Conservation (phyloP, 2,329 filamentous ascomycete species). For the Verticillium albo-atrum region DNA sequence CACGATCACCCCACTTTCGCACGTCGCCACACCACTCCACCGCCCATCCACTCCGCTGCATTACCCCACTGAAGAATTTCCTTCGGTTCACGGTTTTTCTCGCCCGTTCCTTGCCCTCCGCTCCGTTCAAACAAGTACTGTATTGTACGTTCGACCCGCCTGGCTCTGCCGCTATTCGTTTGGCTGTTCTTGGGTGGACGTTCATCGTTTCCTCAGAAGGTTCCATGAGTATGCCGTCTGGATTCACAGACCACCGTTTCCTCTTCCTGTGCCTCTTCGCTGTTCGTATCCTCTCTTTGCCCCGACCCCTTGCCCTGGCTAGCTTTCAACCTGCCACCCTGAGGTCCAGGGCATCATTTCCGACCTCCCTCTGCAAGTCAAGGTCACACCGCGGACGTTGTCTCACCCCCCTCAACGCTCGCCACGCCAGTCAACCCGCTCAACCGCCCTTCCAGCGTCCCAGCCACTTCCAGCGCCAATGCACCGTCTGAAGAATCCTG, state of each 20-base stretch:
- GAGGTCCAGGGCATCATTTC: background rate
- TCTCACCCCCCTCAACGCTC: background rate
- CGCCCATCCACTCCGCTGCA: background rate
- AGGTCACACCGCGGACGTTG: background rate
- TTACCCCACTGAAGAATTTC: background rate
- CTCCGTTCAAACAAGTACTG: too few relatives aligned
- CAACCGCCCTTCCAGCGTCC: background rate
- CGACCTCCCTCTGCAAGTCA: background rate
- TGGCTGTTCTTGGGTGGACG: too few relatives aligned
- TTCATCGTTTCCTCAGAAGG: too few relatives aligned
- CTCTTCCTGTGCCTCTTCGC: too few relatives aligned
- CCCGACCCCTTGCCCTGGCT: background rate
- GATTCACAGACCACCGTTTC: too few relatives aligned
- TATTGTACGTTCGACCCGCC: background rate
- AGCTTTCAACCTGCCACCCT: background rate
- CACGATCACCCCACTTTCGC: background rate
- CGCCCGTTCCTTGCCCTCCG: background rate
- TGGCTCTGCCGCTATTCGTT: background rate
- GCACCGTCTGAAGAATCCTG: background rate
- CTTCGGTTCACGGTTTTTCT: background rate
- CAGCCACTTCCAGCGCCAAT: background rate
- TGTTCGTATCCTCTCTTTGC: too few relatives aligned
- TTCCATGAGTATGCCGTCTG: too few relatives aligned
- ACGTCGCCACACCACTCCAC: background rate
- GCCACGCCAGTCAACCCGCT: background rate